Percentiles rank a stretch among this genome's conserved stretches.
Evolutionary conservation across 768 basidiomycete genomes (phyloP).

Genomic region (Cyclocybe cylindracea): DNA sequence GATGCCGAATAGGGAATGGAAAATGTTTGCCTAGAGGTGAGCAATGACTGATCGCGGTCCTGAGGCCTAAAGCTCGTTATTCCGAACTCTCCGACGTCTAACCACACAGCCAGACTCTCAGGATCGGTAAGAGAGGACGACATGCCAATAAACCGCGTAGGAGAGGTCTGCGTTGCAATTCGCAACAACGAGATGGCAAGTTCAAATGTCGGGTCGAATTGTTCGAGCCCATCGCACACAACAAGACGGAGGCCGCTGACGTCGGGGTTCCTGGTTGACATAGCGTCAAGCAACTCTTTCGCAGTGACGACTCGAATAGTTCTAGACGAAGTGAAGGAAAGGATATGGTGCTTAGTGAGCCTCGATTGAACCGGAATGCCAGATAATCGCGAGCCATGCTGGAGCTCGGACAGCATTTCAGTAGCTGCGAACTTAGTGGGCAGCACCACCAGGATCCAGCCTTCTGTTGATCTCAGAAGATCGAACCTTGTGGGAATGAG

Average conservation of each 20-base stretch:
- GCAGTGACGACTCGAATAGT: constrained; percentile 62
- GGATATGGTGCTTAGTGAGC: constrained; percentile 8
- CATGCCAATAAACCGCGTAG: constrained; percentile 77
- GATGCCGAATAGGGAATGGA: constrained; percentile 84
- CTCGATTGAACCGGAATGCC: constrained; percentile 41
- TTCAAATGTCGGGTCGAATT: constrained; percentile 81
- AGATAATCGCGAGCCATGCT: constrained; percentile 33
- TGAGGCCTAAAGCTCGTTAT: constrained; percentile 79
- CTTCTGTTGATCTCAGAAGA: constrained; percentile 37
- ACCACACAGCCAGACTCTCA: constrained; percentile 79
- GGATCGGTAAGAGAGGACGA: constrained; percentile 81
- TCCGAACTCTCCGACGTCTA: constrained; percentile 63
- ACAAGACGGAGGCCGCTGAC: constrained; percentile 58
- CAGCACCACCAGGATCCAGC: constrained; percentile 64
- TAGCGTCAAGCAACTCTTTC: constrained; percentile 43
- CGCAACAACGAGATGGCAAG: constrained; percentile 75
- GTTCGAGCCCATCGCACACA: constrained; percentile 84
- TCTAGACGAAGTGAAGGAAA: constrained; percentile 38
- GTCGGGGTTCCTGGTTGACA: constrained; percentile 34
- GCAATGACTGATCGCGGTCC: constrained; percentile 81
- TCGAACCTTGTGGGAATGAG: constrained; percentile 49
- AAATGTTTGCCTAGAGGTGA: constrained; percentile 72
- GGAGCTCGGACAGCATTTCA: constrained; percentile 58
- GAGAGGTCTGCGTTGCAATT: constrained; percentile 57
- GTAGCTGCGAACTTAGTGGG: constrained; percentile 58